A percentile compares a stretch with the other conserved stretches of the same genome.
These are phyloP conservation scores for Pulveroboletus sp. DNA, from an alignment of 768 basidiomycete species.

Conservation along the genomic window DNA sequence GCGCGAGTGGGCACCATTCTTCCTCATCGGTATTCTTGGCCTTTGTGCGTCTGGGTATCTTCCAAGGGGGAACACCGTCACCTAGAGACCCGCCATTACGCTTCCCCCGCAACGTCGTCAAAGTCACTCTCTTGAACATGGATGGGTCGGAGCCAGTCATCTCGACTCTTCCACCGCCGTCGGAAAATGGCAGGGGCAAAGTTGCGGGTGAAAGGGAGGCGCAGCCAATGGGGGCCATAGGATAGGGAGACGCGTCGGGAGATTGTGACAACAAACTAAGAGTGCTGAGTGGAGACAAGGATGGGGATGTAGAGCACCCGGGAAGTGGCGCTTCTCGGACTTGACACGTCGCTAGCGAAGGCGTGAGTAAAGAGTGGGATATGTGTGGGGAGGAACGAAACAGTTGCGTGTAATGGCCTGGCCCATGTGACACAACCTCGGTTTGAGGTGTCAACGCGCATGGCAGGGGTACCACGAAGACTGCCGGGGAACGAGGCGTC, in stretches of 20 bases:
- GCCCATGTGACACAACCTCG: not conserved
- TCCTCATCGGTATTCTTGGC: slow-evolving; percentile 17
- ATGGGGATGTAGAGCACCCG: not conserved
- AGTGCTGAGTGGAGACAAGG: slow-evolving; percentile 14
- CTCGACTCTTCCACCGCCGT: not conserved
- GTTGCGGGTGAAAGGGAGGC: not conserved
- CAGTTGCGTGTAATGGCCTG: not conserved
- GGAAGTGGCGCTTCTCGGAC: not conserved
- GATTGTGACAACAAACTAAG: slow-evolving; percentile 12
- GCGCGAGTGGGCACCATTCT: slow-evolving; percentile 17
- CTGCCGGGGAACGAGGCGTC: not conserved
- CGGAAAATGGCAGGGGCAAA: not conserved
- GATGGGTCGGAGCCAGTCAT: not conserved
- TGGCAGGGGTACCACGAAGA: not conserved
- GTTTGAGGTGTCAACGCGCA: not conserved
- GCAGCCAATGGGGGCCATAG: not conserved
- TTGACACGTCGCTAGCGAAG: not conserved
- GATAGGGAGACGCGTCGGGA: slow-evolving; percentile 1
- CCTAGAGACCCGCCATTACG: slow-evolving; percentile 3
- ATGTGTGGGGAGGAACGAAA: not conserved
- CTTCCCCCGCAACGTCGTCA: slow-evolving; percentile 5
- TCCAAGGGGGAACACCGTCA: slow-evolving; percentile 1
- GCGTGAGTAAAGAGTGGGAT: not conserved
- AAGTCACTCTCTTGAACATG: not conserved
- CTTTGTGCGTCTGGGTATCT: slow-evolving; percentile 9